phyloP scores from a whole-genome alignment of 2,329 filamentous ascomycete species.

The Pseudogymnoascus sp. region DNA sequence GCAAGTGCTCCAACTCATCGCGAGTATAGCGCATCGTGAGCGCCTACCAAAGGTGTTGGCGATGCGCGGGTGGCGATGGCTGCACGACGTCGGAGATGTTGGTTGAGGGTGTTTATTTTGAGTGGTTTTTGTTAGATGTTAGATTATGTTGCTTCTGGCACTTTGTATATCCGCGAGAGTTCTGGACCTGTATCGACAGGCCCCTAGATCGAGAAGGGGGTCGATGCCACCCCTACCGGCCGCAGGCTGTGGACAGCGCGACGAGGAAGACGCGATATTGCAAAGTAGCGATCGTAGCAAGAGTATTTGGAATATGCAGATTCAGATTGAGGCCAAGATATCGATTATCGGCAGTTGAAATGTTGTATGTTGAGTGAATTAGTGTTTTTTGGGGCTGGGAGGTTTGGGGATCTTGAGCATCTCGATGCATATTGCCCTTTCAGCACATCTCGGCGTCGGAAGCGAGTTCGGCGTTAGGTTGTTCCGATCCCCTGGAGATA shows the following conservation, averaged over 20 bases:
- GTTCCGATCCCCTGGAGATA: not conserved
- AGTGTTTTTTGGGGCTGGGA: not conserved
- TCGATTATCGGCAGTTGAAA: conserved; percentile 1
- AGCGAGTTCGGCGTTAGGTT: not conserved
- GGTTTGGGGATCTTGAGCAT: not conserved
- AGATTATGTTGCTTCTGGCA: conserved; percentile 1
- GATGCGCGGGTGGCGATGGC: not conserved
- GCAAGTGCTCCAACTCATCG: conserved; percentile 66
- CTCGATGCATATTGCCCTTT: conserved; percentile 1
- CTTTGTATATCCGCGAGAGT: not conserved
- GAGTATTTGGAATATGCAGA: not conserved
- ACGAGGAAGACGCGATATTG: not conserved
- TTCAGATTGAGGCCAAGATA: conserved; percentile 7
- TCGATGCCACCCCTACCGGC: conserved; percentile 1
- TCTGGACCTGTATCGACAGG: not conserved
- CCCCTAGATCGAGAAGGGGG: conserved; percentile 4
- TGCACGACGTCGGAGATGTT: not conserved
- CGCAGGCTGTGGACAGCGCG: not conserved
- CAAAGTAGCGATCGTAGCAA: not conserved
- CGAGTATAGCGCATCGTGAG: conserved; percentile 51
- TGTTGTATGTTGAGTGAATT: conserved; percentile 5
- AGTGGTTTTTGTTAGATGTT: not conserved
- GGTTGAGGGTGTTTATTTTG: not conserved
- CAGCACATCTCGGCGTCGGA: conserved; percentile 1
- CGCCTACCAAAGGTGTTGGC: conserved; percentile 1